These are phyloP conservation scores for Blepharisma undulans DNA, from an alignment of 169 alveolate species.

Conservation along the genomic window DNA sequence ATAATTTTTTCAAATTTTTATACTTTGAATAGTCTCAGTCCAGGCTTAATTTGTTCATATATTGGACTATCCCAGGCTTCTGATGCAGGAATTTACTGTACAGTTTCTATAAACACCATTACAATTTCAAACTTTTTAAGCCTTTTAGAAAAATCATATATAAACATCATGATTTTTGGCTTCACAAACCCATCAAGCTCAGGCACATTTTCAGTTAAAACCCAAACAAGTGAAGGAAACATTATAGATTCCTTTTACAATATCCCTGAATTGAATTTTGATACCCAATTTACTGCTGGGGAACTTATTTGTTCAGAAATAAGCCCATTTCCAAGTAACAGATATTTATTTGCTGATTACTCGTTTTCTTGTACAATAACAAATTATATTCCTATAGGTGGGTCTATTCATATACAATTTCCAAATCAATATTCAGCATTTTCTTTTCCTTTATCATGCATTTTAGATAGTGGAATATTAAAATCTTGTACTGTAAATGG, in stretches of 20 bases:
- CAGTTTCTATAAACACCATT: background rate
- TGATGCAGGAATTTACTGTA: background rate
- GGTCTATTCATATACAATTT: background rate
- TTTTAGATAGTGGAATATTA: background rate
- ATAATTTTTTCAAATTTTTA: background rate
- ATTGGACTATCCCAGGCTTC: background rate
- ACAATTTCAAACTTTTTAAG: background rate
- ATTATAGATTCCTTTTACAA: background rate
- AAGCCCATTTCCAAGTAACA: background rate
- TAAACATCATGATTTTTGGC: background rate
- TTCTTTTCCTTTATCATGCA: background rate
- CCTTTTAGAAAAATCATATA: background rate
- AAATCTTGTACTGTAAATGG: background rate
- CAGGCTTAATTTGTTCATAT: background rate
- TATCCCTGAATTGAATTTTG: background rate
- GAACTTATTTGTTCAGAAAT: background rate
- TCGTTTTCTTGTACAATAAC: background rate
- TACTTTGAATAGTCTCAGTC: background rate
- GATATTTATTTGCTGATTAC: background rate
- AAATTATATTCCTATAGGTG: background rate
- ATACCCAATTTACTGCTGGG: background rate
- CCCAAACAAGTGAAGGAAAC: background rate
- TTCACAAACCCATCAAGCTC: background rate
- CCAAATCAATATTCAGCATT: background rate
- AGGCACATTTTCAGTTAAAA: background rate